Evolutionary conservation across 176 grass and related monocot genomes (phyloP).

Genomic region (Oryza brachyantha): DNA sequence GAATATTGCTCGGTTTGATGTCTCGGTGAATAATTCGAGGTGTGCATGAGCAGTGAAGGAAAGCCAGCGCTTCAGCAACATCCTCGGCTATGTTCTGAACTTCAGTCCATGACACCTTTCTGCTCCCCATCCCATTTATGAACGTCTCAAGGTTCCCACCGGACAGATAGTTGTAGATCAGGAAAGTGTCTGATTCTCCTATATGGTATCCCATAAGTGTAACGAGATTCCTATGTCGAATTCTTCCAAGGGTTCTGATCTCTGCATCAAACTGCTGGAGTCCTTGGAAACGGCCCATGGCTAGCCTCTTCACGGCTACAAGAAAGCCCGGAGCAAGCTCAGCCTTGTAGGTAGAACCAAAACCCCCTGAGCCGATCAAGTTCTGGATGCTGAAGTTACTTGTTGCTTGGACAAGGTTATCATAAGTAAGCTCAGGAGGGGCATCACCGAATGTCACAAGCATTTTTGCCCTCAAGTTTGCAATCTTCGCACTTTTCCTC

Average conservation of each 20-base stretch:
- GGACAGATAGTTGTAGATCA: constrained; percentile 68
- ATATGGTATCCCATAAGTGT: constrained; percentile 68
- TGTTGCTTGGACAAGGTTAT: constrained; percentile 57
- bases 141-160: constrained; percentile 62
- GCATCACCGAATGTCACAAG: constrained; percentile 55
- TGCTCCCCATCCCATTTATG: constrained; percentile 53
- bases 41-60: constrained; percentile 56
- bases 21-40: constrained; percentile 66
- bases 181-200: constrained; percentile 58
- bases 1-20: constrained; percentile 72
- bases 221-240: constrained; percentile 66
- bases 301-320: constrained; percentile 65
- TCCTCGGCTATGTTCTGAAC: constrained; percentile 60
- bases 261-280: constrained; percentile 72
- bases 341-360: constrained; percentile 69
- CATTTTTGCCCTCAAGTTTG: constrained; percentile 36
- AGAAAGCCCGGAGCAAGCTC: constrained; percentile 55
- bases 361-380: constrained; percentile 64
- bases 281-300: constrained; percentile 68
- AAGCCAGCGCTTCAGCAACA: constrained; percentile 54
- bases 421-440: constrained; percentile 53
- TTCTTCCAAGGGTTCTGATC: constrained; percentile 59
- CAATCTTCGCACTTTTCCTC: constrained; percentile 43
- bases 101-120: constrained; percentile 42
- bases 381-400: constrained; percentile 65